Evolutionary conservation across 2,329 filamentous ascomycete species (phyloP).

Genomic region (Ophiostoma himal-ulmi): DNA sequence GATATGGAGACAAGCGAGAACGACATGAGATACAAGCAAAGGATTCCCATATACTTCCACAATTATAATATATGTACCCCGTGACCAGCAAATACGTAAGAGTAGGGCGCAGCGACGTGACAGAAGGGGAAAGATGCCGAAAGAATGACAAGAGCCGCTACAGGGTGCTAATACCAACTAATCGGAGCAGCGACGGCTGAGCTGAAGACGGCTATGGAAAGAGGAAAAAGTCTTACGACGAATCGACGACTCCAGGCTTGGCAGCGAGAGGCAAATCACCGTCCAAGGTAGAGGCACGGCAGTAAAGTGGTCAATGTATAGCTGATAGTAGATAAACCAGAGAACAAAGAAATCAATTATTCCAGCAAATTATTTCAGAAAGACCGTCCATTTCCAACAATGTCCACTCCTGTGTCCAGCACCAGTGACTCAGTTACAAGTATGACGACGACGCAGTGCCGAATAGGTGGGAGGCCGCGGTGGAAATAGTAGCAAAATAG

Average conservation of each 20-base stretch:
- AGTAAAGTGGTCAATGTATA: not conserved
- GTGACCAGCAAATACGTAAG: constrained; percentile 3
- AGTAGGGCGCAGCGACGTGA: not conserved
- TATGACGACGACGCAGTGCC: not conserved
- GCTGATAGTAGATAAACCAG: too few relatives aligned
- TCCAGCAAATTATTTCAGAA: not conserved
- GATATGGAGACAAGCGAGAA: not conserved
- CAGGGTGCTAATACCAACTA: not conserved
- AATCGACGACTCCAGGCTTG: not conserved
- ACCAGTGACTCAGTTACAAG: not conserved
- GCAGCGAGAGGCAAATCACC: constrained; percentile 5
- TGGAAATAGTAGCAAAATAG: not conserved
- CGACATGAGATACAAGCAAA: not conserved
- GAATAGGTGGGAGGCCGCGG: not conserved
- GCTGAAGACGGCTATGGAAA: constrained; percentile 7
- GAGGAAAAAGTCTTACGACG: constrained; percentile 11
- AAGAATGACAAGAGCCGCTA: constrained; percentile 1
- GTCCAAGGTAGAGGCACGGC: not conserved
- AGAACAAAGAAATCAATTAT: not conserved
- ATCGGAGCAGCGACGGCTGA: not conserved
- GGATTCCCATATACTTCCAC: not conserved
- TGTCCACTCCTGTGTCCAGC: not conserved
- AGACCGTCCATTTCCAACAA: not conserved
- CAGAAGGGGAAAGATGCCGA: constrained; percentile 4
- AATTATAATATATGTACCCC: not conserved